phyloP scores from a whole-genome alignment of 139 green algal genomes.

The Chlamydomonas sp. region DNA sequence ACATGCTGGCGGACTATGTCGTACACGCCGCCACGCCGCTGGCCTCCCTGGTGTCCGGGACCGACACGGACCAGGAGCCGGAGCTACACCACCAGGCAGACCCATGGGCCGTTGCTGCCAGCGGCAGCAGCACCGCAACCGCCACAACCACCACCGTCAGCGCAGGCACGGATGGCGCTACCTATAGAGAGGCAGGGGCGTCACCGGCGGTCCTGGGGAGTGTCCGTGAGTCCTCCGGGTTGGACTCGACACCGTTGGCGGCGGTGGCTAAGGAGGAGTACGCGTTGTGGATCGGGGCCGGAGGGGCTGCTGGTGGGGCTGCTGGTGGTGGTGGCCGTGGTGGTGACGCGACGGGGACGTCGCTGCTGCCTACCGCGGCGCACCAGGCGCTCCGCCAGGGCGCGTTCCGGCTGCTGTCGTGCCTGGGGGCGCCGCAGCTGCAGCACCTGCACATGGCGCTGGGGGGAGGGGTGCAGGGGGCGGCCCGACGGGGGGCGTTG shows the following conservation, averaged over 20 bases:
- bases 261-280: too few relatives aligned
- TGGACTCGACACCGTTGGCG: too few relatives aligned
- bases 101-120: background rate
- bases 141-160: too few relatives aligned
- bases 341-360: background rate
- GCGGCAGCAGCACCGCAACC: too few relatives aligned
- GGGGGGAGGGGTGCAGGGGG: background rate
- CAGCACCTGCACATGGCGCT: slow-evolving; percentile 57
- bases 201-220: too few relatives aligned
- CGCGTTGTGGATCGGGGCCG: too few relatives aligned
- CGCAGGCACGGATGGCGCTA: too few relatives aligned
- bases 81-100: background rate
- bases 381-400: slow-evolving; percentile 30
- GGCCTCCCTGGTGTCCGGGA: background rate
- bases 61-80: background rate
- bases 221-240: too few relatives aligned
- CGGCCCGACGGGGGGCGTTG: slow-evolving; percentile 14
- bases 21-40: slow-evolving; percentile 13
- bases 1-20: slow-evolving; percentile 51
- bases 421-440: slow-evolving; percentile 39
- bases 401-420: slow-evolving; percentile 15
- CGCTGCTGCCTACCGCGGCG: slow-evolving; percentile 17
- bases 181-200: too few relatives aligned
- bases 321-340: background rate
- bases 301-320: background rate